phyloP scores from a whole-genome alignment of 163 green algal genomes.

The Smithsoniella earleae region DNA sequence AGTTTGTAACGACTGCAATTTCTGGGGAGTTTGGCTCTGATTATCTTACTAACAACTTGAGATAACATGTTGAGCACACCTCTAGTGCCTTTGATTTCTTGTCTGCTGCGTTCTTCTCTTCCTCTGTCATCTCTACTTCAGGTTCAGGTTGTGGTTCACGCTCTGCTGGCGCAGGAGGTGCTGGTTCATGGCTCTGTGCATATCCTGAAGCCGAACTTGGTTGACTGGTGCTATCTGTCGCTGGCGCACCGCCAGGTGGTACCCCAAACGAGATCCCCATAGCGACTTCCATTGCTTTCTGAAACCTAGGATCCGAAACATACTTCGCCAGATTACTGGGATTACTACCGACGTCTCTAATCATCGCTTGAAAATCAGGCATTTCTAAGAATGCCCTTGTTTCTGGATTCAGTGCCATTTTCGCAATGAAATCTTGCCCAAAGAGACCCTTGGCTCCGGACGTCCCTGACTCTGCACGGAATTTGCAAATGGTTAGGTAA shows the following conservation, averaged over 20 bases:
- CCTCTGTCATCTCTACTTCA: slow-evolving; percentile 35
- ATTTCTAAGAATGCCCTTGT: slow-evolving; percentile 48
- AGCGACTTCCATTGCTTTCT: slow-evolving; percentile 43
- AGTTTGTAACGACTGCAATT: no score
- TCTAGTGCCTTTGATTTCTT: slow-evolving; percentile 55
- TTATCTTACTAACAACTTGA: no score
- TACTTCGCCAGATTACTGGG: slow-evolving; percentile 61
- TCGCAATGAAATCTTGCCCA: slow-evolving; percentile 62
- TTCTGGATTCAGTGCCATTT: slow-evolving; percentile 76
- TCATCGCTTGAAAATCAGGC: slow-evolving; percentile 81
- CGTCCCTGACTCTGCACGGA: no score
- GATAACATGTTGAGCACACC: no score
- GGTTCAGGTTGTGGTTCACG: slow-evolving; percentile 31
- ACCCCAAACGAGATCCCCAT: slow-evolving; percentile 7
- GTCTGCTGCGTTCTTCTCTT: slow-evolving; percentile 37
- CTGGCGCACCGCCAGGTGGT: no score
- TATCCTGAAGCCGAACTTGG: no score
- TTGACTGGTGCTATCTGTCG: no score
- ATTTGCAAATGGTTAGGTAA: no score
- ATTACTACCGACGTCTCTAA: slow-evolving; percentile 67
- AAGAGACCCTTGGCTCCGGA: slow-evolving; percentile 42
- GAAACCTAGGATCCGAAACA: slow-evolving; percentile 71
- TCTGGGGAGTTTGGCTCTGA: no score
- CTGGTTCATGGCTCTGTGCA: not conserved
- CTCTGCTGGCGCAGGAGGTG: slow-evolving; percentile 4